Conservation (phyloP, 805 yeast species). For the Metschnikowia koreensis region DNA sequence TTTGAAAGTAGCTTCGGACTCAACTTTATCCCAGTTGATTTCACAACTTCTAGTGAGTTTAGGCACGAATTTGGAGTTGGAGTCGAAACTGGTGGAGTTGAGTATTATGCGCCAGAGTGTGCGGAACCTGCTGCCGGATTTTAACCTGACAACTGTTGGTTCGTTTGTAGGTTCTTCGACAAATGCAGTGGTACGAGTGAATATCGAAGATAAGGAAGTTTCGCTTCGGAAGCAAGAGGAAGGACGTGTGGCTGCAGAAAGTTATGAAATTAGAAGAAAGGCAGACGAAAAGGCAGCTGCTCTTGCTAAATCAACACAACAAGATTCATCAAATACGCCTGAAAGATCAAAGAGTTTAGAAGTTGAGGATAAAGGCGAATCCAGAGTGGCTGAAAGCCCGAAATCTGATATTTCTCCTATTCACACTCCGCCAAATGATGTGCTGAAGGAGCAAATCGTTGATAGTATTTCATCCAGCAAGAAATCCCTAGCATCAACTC, state of each 20-base stretch:
- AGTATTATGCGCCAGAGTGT: constrained; percentile 10
- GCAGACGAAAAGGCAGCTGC: neutral
- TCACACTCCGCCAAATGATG: too few relatives aligned
- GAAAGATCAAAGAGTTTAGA: neutral
- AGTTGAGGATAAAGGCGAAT: too few relatives aligned
- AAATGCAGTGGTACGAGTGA: constrained; percentile 16
- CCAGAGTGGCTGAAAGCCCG: too few relatives aligned
- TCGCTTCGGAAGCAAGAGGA: constrained; percentile 2
- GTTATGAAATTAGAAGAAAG: neutral
- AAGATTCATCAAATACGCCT: neutral
- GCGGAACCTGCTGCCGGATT: constrained; percentile 7
- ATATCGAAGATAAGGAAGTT: constrained; percentile 7
- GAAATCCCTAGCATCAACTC: too few relatives aligned
- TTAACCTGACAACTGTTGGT: constrained; percentile 5
- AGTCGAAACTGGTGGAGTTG: constrained; percentile 18
- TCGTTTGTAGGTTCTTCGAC: constrained; percentile 16
- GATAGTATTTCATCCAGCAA: too few relatives aligned
- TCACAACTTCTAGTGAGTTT: neutral
- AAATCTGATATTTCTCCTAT: too few relatives aligned
- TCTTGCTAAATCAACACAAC: neutral
- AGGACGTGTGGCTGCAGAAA: neutral
- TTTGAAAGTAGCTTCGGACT: constrained; percentile 4
- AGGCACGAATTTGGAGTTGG: constrained; percentile 20
- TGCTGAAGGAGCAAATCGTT: too few relatives aligned
- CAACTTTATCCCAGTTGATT: constrained; percentile 6